Evolutionary conservation across 257 asterid species (phyloP), one percentile per base, ranked within the genome.

Genomic region (Solanum bulbocastanum): DNA sequence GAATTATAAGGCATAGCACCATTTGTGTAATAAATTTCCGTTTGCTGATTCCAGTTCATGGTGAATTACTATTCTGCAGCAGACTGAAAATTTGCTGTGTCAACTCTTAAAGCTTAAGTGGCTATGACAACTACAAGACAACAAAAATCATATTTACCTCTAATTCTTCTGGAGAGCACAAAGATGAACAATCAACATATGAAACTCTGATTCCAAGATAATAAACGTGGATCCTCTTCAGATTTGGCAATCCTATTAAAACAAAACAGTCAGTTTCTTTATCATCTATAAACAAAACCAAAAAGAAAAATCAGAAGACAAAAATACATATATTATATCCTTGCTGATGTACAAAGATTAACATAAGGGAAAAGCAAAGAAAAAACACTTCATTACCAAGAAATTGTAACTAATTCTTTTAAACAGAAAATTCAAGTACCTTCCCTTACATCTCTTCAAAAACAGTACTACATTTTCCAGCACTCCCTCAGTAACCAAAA

Each of bases 1-100:
- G 98, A 96, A 87, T 92, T 95, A 85, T 96, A 96, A 30, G 99
- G 98, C 96, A 88, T 87, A 83, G 94, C 94, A 81, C 92, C 91
- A 90, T 91, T 92, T 83, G 93, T 90, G 87, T 94, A 93, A 72
- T 92, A 93, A 91, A 90, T 89, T 84, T 93, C 98, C 98, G 93
- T 90, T 30, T 91, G 94, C 10, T 94, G 89, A 86, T 91, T 92
- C 98, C 98, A 94, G 90, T 93, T 95, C 91, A 91, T 91, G 89
- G 83, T 88, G 27, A 87, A 66, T 58, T 69, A 79, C 46, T 35
- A 86, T 25, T 66, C 83, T 87, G 90, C 88, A 90, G 22, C 85
- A 83, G 60, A 88, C 20, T 25, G 65, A 37, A 79, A 15, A 79
- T 44, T 79, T 5, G 60, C n/a, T 22, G 13, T 25, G n/a, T 79